These are phyloP conservation scores for Colletotrichum sojae DNA, from an alignment of 2,329 filamentous ascomycete genomes.

Conservation along the genomic window DNA sequence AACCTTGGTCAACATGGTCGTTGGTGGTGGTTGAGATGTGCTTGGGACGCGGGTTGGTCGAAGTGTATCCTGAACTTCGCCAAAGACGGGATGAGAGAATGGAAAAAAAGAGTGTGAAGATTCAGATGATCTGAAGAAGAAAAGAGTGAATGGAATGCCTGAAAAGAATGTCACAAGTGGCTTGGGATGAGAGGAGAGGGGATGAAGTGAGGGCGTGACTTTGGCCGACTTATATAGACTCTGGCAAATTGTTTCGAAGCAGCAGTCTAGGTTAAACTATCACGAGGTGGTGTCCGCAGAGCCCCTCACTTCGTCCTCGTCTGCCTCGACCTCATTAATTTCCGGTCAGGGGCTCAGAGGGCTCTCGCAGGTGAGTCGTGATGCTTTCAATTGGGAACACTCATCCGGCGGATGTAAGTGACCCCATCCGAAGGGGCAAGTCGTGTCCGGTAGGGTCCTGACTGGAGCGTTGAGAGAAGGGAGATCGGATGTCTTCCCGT, in stretches of 20 bases:
- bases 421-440: neutral
- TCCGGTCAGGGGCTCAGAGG: conserved; percentile 15
- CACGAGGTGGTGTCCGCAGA: conserved; percentile 6
- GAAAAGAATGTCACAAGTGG: conserved; percentile 19
- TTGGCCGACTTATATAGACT: conserved; percentile 37
- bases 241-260: conserved; percentile 26
- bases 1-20: conserved; percentile 45
- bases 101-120: conserved; percentile 2
- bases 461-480: neutral
- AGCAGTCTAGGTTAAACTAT: conserved; percentile 23
- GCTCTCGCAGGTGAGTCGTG: conserved; percentile 5
- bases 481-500: conserved; percentile 29
- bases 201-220: neutral
- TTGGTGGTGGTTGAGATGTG: neutral
- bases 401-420: neutral
- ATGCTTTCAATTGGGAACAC: conserved; percentile 30
- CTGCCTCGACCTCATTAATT: conserved; percentile 1
- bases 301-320: neutral
- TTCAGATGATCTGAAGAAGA: conserved; percentile 29
- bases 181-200: neutral
- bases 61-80: conserved; percentile 1
- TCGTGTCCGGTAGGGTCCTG: neutral
- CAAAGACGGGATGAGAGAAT: conserved; percentile 18
- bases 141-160: conserved; percentile 5
- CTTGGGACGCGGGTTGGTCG: neutral